Evolutionary conservation across 139 green algal genomes (phyloP).

Genomic region (Coccomyxa sp.): DNA sequence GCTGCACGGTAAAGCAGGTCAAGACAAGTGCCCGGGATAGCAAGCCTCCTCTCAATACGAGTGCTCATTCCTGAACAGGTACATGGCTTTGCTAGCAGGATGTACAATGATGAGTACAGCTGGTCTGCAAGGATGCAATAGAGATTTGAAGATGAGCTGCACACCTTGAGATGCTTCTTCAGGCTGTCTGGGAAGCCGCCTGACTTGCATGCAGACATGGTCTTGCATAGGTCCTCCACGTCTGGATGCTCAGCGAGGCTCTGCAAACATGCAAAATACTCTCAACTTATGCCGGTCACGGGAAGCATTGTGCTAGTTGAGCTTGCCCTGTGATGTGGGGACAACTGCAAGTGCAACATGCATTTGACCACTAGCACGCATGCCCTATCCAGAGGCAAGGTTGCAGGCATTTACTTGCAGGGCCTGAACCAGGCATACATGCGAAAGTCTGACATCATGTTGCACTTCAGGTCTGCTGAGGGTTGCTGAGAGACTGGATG

Average conservation of each 20-base stretch:
- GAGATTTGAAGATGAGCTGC: background rate
- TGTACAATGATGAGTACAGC: background rate
- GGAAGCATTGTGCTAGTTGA: background rate
- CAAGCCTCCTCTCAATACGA: too few relatives aligned
- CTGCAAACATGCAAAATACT: background rate
- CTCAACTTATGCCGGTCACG: background rate
- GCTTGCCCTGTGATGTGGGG: background rate
- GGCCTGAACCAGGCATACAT: background rate
- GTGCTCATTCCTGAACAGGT: background rate
- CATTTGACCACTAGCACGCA: background rate
- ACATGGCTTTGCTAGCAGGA: background rate
- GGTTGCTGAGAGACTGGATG: background rate
- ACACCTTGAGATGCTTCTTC: background rate
- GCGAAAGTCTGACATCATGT: background rate
- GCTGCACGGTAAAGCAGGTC: too few relatives aligned
- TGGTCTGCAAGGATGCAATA: background rate
- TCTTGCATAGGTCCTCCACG: background rate
- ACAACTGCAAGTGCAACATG: background rate
- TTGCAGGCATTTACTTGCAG: background rate
- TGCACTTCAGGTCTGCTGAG: background rate
- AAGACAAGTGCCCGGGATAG: too few relatives aligned
- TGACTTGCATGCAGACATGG: background rate
- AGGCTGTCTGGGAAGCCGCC: background rate
- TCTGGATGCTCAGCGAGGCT: background rate
- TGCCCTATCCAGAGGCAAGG: background rate